phyloP scores from a whole-genome alignment of 2,329 filamentous ascomycete species.

The Teratosphaeria viscida region DNA sequence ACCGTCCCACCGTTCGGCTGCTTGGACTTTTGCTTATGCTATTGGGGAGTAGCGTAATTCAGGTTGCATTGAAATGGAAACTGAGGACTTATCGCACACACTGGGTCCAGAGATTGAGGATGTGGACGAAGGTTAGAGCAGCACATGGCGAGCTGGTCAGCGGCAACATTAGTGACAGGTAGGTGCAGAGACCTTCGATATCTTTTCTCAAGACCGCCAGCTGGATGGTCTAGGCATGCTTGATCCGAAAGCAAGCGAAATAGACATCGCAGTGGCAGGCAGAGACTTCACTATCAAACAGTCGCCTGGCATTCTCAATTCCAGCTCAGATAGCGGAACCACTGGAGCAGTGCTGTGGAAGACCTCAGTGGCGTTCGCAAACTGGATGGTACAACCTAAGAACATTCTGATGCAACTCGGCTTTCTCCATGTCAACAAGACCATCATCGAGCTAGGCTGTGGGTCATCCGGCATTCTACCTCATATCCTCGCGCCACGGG shows the following conservation, averaged over 20 bases:
- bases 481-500: constrained; percentile 51
- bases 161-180: background rate
- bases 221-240: constrained; percentile 77
- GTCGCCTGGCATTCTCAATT: constrained; percentile 71
- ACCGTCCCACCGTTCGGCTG: too few relatives aligned
- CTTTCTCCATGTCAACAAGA: constrained; percentile 45
- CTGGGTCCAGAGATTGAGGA: constrained; percentile 5
- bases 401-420: constrained; percentile 53
- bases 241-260: constrained; percentile 53
- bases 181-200: constrained; percentile 66
- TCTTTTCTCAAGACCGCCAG: constrained; percentile 66
- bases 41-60: background rate
- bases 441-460: constrained; percentile 73
- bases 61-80: background rate
- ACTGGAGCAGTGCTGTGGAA: constrained; percentile 83
- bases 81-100: background rate
- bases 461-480: constrained; percentile 76
- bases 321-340: constrained; percentile 60
- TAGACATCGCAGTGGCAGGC: constrained; percentile 48
- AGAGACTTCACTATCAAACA: constrained; percentile 69
- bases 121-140: constrained; percentile 6
- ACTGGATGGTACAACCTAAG: constrained; percentile 57
- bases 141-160: background rate
- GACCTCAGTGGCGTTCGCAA: constrained; percentile 71
- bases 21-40: too few relatives aligned